Base-by-base conservation (phyloP, 2,329 filamentous ascomycete genomes). In the Trichophyton schoenleinii region DNA sequence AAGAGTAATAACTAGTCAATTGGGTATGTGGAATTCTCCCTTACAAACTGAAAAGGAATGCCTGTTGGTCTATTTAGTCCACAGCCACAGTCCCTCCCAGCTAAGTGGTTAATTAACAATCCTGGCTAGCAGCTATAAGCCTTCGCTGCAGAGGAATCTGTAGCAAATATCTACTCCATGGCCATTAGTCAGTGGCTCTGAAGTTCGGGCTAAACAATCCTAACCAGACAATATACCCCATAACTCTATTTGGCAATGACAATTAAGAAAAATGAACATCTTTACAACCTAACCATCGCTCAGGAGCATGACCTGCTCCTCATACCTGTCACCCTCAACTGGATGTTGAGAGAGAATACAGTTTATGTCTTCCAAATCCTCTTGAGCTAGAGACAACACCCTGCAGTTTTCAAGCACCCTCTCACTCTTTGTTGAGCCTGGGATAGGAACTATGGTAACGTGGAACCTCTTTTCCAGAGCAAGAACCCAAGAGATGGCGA, bases 401-500 rank as follows among this genome's bases (percentile, higher is more conserved):
- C 15, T 52, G 8, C 18, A 48, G 13, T 61, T 61, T 55, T 61
- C 60, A 3, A 59, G 18, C 9, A 57, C 55, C 18, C 60, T 57
- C n/a, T 58, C 41, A 1, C 60, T 52, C 55, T 64, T 67, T 9
- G 68, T 70, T 25, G 69, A 69, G 3, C 69, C 68, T 11, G 69
- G 69, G 49, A 70, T 70, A 0, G 68, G 67, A 59, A 69, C 62
- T 52, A 61, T 44, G 36, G 31, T n/a, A 13, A 31, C 11, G 8
- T 38, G n/a, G 25, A 42, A 69, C 64, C 58, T 64, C 57, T 38
- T 65, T 28, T 1, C 80, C 79, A 67, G 71, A 1, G 72, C 72
- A 31, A 71, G 70, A 7, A 81, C 71, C 80, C 80, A 82, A 15
- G 72, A 75, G 38, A 81, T 69, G 1, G 76, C 80, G 38, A 81